These are phyloP conservation scores for Neurospora sp. DNA, from an alignment of 495 filamentous ascomycete species.

Conservation along the genomic window DNA sequence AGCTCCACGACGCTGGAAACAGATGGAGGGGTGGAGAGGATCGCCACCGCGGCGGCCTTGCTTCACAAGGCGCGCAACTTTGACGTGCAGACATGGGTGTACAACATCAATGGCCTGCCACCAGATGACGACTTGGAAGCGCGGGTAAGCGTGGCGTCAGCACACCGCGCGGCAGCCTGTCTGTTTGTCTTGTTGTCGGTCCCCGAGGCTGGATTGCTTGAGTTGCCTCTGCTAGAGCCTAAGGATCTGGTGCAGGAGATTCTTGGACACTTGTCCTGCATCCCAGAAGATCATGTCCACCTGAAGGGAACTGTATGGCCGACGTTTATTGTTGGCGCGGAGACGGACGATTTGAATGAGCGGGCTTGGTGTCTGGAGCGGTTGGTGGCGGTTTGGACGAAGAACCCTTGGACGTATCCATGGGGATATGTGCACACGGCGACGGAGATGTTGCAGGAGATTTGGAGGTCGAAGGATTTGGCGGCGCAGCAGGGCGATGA, in stretches of 20 bases:
- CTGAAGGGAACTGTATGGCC: constrained; percentile 52
- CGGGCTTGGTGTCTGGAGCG: constrained; percentile 29
- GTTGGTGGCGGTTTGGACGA: constrained; percentile 23
- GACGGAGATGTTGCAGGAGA: constrained; percentile 27
- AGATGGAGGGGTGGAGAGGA: constrained; percentile 5
- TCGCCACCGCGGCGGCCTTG: constrained; percentile 17
- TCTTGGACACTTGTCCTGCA: constrained; percentile 28
- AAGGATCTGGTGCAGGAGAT: constrained; percentile 35
- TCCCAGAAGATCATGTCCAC: constrained; percentile 35
- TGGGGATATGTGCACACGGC: constrained; percentile 38
- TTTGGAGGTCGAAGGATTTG: constrained; percentile 29
- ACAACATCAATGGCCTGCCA: constrained; percentile 23
- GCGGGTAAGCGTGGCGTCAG: constrained; percentile 33
- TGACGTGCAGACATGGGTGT: constrained; percentile 29
- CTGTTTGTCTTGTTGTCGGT: constrained; percentile 27
- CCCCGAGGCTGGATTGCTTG: constrained; percentile 6
- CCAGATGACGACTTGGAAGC: constrained; percentile 20
- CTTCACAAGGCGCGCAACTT: constrained; percentile 21
- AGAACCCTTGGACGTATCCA: constrained; percentile 25
- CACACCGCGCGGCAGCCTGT: constrained; percentile 36
- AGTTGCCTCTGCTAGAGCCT: constrained; percentile 10
- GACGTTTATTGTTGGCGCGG: constrained; percentile 45
- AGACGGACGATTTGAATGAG: constrained; percentile 24
- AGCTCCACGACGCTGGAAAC: neutral
- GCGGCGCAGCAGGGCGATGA: neutral